Conservation (phyloP, 148 eudicot species). For the Simmondsia chinensis region DNA sequence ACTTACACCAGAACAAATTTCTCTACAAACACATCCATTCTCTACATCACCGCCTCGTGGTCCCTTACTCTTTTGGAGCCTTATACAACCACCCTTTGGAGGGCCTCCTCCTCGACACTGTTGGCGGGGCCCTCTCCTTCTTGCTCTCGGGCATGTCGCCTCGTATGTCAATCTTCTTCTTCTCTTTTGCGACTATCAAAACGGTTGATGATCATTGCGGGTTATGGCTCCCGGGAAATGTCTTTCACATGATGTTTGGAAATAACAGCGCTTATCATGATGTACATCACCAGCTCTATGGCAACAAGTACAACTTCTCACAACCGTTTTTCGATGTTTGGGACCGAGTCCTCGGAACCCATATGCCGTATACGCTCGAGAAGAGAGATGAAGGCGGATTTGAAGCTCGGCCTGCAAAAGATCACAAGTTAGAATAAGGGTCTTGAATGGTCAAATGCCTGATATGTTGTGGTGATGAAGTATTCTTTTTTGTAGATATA, state of each 20-base stretch:
- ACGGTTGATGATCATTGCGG: slow-evolving; percentile 96
- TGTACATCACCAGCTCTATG: slow-evolving; percentile 90
- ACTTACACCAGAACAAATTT: slow-evolving; percentile 83
- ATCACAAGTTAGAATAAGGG: slow-evolving; percentile 41
- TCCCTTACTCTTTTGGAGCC: slow-evolving; percentile 81
- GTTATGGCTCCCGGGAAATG: slow-evolving; percentile 79
- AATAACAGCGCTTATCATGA: slow-evolving; percentile 92
- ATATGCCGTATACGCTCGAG: slow-evolving; percentile 81
- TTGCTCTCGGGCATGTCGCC: slow-evolving; percentile 79
- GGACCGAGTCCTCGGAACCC: slow-evolving; percentile 86
- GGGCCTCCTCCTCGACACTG: slow-evolving; percentile 60
- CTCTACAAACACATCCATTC: slow-evolving; percentile 73
- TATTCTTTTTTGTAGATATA: too few relatives aligned
- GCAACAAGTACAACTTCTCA: slow-evolving; percentile 77
- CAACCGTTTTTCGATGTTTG: slow-evolving; percentile 89
- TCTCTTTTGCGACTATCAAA: slow-evolving; percentile 78
- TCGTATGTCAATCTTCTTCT: slow-evolving; percentile 64
- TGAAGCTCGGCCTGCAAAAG: slow-evolving; percentile 70
- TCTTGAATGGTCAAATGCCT: too few relatives aligned
- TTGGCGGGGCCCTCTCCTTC: slow-evolving; percentile 64
- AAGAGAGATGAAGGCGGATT: slow-evolving; percentile 66
- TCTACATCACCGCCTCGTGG: slow-evolving; percentile 78
- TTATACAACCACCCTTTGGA: slow-evolving; percentile 74
- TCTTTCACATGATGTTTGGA: slow-evolving; percentile 56
- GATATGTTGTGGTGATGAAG: too few relatives aligned